These are phyloP conservation scores for Triticum turgidum DNA, from an alignment of 176 grass and related monocot species.

Conservation along the genomic window DNA sequence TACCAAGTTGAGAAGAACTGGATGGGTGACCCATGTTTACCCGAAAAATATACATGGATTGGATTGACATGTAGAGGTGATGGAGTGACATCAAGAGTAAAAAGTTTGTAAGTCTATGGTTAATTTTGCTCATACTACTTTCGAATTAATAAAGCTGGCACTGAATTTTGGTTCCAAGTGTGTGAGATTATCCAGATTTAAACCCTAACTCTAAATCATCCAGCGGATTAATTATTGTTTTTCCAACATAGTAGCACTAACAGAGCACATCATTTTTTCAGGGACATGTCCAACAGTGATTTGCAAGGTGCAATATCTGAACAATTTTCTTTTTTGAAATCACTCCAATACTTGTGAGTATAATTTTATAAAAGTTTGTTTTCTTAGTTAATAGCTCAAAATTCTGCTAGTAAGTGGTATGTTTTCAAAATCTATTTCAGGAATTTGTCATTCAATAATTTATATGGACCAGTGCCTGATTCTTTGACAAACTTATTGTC, in stretches of 20 bases:
- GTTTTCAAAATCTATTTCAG: background rate
- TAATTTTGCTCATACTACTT: background rate
- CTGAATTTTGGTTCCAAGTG: background rate
- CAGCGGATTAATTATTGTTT: too few species aligned
- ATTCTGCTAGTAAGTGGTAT: background rate
- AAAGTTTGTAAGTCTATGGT: background rate
- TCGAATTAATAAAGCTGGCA: background rate
- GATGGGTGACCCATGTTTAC: conserved; percentile 10
- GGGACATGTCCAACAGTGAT: background rate
- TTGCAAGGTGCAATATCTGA: conserved; percentile 12
- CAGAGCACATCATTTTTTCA: too few species aligned
- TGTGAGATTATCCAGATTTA: background rate
- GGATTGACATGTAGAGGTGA: background rate
- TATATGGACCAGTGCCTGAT: background rate
- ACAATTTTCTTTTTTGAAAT: background rate
- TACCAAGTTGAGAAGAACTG: background rate
- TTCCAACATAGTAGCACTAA: too few species aligned
- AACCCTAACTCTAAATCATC: background rate
- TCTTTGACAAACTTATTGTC: background rate
- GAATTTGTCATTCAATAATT: background rate
- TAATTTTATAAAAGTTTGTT: too few species aligned
- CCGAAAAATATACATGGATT: background rate
- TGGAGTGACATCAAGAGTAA: background rate
- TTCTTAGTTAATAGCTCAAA: background rate
- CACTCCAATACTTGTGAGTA: background rate